Conservation (phyloP, 2,329 filamentous ascomycete species). For the Xylaria sp. region DNA sequence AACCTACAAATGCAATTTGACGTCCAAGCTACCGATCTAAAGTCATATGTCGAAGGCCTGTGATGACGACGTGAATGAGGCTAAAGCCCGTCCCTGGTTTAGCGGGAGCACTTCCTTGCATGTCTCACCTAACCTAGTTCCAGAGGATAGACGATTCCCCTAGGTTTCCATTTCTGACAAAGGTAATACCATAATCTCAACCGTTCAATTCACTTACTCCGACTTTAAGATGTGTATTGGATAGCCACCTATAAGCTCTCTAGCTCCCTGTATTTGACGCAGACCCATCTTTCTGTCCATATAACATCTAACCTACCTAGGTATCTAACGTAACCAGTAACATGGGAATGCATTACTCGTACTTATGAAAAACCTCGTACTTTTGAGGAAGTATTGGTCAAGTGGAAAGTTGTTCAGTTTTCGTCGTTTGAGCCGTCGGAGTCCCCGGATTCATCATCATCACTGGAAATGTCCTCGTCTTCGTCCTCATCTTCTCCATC, state of each 20-base stretch:
- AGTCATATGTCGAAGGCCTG: constrained; percentile 32
- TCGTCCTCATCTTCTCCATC: constrained; percentile 58
- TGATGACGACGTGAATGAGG: not conserved
- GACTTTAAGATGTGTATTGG: no score
- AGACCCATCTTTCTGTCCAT: not conserved
- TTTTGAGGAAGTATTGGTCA: not conserved
- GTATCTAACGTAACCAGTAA: not conserved
- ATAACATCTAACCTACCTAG: not conserved
- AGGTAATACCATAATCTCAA: no score
- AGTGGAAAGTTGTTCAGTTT: not conserved
- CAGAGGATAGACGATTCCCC: no score
- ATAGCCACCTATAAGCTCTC: not conserved
- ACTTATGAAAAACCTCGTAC: no score
- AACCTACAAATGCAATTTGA: constrained; percentile 30
- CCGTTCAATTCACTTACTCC: no score
- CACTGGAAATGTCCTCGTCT: constrained; percentile 31
- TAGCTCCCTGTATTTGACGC: not conserved
- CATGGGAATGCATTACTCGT: not conserved
- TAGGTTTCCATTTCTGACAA: no score
- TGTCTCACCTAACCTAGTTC: no score
- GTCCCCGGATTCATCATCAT: constrained; percentile 27
- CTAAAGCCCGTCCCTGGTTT: no score
- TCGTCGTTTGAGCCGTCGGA: constrained; percentile 17
- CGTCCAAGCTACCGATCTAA: constrained; percentile 30
- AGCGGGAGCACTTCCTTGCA: no score